These are phyloP conservation scores for Globisporangium perplexum DNA, from an alignment of 352 stramenopile genomes.

Conservation along the genomic window DNA sequence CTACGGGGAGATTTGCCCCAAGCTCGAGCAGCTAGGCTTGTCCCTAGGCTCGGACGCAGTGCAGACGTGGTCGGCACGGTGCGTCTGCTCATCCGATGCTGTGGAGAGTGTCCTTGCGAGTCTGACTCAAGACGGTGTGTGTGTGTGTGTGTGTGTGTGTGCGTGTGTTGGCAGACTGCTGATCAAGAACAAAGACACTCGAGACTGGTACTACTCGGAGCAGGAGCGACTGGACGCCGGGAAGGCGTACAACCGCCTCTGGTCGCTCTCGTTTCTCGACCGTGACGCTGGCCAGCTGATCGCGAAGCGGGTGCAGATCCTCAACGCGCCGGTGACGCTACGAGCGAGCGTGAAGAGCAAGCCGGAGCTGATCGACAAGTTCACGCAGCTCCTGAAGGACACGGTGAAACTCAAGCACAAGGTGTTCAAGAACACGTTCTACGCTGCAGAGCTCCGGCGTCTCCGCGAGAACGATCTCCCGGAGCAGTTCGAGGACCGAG, in stretches of 20 bases:
- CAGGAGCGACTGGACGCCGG: constrained; percentile 72
- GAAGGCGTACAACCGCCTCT: constrained; percentile 69
- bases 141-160: too few relatives aligned
- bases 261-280: constrained; percentile 77
- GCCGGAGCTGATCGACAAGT: constrained; percentile 79
- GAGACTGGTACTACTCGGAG: constrained; percentile 82
- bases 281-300: constrained; percentile 70
- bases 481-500: constrained; percentile 70
- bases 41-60: constrained; percentile 57
- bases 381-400: constrained; percentile 82
- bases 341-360: constrained; percentile 67
- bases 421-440: constrained; percentile 78
- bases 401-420: constrained; percentile 87
- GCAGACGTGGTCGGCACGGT: constrained; percentile 79
- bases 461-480: constrained; percentile 55
- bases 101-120: background rate
- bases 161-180: too few relatives aligned
- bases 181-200: constrained; percentile 87
- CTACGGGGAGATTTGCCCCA: constrained; percentile 42
- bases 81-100: constrained; percentile 1
- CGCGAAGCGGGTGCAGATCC: constrained; percentile 63
- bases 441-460: constrained; percentile 41
- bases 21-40: constrained; percentile 64
- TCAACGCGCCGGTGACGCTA: constrained; percentile 65
- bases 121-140: background rate